phyloP scores from a whole-genome alignment of 768 basidiomycete genomes.

The Hemileccinum rubropunctum region DNA sequence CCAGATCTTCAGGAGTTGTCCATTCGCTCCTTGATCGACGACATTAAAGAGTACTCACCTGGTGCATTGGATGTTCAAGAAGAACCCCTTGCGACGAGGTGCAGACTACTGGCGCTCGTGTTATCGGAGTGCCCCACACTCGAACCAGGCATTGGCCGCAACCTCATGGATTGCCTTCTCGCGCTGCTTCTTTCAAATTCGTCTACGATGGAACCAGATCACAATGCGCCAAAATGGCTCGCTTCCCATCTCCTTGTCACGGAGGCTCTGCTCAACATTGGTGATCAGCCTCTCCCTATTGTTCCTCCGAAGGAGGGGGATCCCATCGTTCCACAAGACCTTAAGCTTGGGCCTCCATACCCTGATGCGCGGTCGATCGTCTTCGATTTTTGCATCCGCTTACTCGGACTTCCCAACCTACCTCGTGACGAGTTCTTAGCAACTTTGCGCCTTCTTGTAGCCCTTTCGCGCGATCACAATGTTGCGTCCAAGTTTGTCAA shows the following conservation, averaged over 20 bases:
- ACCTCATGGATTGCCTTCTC: slow-evolving; percentile 67
- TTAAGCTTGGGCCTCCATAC: slow-evolving; percentile 60
- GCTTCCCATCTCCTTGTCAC: slow-evolving; percentile 81
- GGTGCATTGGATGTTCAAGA: slow-evolving; percentile 68
- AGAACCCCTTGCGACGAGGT: slow-evolving; percentile 74
- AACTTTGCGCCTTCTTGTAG: slow-evolving; percentile 75
- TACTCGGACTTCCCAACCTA: slow-evolving; percentile 62
- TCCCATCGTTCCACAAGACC: slow-evolving; percentile 47
- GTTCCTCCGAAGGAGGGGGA: slow-evolving; percentile 71
- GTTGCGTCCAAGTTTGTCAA: slow-evolving; percentile 68
- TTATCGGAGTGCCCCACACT: slow-evolving; percentile 71
- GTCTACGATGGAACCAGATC: slow-evolving; percentile 48
- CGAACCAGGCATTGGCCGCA: slow-evolving; percentile 50
- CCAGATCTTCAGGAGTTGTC: slow-evolving; percentile 61
- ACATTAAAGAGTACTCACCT: slow-evolving; percentile 68
- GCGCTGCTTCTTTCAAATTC: slow-evolving; percentile 62
- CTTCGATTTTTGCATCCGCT: slow-evolving; percentile 72
- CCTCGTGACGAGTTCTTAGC: slow-evolving; percentile 83
- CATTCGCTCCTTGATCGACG: slow-evolving; percentile 70
- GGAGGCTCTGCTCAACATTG: slow-evolving; percentile 75
- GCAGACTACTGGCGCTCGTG: slow-evolving; percentile 82
- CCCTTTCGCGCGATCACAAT: slow-evolving; percentile 72
- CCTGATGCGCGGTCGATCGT: slow-evolving; percentile 59
- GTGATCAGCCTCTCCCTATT: slow-evolving; percentile 68
- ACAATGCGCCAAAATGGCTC: slow-evolving; percentile 78